A percentile compares a stretch with the other conserved stretches of the same genome.
Conservation (phyloP, 164 flowering plant genomes). For the Aristolochia contorta region DNA sequence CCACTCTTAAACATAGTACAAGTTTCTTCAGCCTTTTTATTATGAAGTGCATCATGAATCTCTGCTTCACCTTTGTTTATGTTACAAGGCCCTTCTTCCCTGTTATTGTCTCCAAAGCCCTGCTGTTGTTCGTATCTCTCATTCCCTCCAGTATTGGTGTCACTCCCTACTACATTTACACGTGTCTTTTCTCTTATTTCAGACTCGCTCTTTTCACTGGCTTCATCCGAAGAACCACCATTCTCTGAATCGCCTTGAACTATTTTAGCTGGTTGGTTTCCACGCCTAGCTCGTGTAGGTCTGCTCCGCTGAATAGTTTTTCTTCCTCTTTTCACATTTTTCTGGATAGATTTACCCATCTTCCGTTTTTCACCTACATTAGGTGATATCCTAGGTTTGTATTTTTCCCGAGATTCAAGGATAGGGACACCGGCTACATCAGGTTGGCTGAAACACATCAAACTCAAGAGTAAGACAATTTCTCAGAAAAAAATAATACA, state of each 20-base stretch:
- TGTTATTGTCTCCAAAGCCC: conserved; percentile 11
- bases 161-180: neutral
- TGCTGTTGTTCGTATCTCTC: neutral
- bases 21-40: conserved; percentile 8
- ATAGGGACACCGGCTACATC: conserved; percentile 2
- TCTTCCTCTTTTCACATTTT: conserved; percentile 25
- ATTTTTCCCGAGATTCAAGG: conserved; percentile 2
- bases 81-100: conserved; percentile 4
- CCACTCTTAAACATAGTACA: neutral
- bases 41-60: conserved; percentile 2
- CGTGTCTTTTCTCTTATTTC: neutral
- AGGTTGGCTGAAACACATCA: neutral
- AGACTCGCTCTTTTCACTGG: conserved; percentile 6
- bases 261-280: conserved; percentile 43
- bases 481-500: neutral
- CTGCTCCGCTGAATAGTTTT: conserved; percentile 24
- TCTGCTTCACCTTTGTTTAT: conserved; percentile 9
- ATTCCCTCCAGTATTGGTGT: neutral
- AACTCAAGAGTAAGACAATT: neutral
- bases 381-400: conserved; percentile 10
- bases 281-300: conserved; percentile 29
- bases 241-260: conserved; percentile 38
- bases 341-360: conserved; percentile 17
- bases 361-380: conserved; percentile 25
- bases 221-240: conserved; percentile 24